Percentiles rank a stretch among this genome's conserved stretches.
Conservation (phyloP, 2,329 filamentous ascomycete genomes). For the Dactylellina drechsleri region DNA sequence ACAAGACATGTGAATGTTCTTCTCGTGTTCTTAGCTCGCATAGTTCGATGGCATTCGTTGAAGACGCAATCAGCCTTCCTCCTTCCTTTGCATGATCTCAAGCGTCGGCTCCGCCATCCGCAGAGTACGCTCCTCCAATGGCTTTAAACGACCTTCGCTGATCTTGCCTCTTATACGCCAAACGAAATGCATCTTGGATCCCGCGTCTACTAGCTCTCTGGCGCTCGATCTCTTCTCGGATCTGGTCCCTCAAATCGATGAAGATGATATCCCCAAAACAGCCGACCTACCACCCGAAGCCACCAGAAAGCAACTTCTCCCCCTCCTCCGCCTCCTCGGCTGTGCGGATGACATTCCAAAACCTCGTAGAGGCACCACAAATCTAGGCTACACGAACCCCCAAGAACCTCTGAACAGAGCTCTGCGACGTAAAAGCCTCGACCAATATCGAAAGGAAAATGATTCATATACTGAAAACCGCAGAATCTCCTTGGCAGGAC, state of each 20-base stretch:
- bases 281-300: background rate
- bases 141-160: constrained; percentile 7
- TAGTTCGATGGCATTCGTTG: constrained; percentile 33
- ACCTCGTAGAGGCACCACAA: constrained; percentile 40
- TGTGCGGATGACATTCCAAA: constrained; percentile 47
- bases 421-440: constrained; percentile 32
- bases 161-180: constrained; percentile 7
- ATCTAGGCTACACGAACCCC: constrained; percentile 42
- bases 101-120: constrained; percentile 37
- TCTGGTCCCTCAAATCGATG: constrained; percentile 2
- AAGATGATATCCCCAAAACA: background rate
- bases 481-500: constrained; percentile 39
- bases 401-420: constrained; percentile 30
- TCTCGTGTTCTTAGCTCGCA: background rate
- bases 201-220: background rate
- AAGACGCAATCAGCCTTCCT: constrained; percentile 15
- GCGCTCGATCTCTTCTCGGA: background rate
- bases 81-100: constrained; percentile 40
- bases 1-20: background rate
- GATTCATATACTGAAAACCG: constrained; percentile 14
- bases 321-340: constrained; percentile 46
- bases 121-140: constrained; percentile 33
- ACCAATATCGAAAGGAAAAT: background rate
- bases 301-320: constrained; percentile 37
- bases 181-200: constrained; percentile 35